Evolutionary conservation across 2,329 filamentous ascomycete genomes (phyloP).

Genomic region (Dissoconium aciculare): DNA sequence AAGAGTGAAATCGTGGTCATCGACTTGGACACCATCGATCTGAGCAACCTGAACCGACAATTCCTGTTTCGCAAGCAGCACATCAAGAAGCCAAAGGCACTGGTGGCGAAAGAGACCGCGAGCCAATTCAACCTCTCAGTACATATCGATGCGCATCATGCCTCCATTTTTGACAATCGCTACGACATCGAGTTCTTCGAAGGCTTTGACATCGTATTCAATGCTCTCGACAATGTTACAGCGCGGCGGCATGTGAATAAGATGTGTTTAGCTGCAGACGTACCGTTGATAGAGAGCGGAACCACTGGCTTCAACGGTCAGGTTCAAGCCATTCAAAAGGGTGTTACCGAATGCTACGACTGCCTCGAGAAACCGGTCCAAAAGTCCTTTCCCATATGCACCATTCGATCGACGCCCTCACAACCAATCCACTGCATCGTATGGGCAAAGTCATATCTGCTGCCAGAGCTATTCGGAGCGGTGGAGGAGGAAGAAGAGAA

Average conservation of each 20-base stretch:
- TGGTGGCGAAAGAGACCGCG: slow-evolving; percentile 87
- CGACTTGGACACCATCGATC: slow-evolving; percentile 93
- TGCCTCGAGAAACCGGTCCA: slow-evolving; percentile 80
- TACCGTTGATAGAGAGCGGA: slow-evolving; percentile 87
- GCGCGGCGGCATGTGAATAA: slow-evolving; percentile 88
- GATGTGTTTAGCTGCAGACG: slow-evolving; percentile 85
- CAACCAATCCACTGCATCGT: slow-evolving; percentile 98
- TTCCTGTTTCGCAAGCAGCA: slow-evolving; percentile 94
- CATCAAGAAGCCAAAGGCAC: slow-evolving; percentile 91
- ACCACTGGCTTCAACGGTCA: slow-evolving; percentile 97
- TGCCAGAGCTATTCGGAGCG: slow-evolving; percentile 85
- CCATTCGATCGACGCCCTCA: slow-evolving; percentile 87
- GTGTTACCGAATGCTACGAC: slow-evolving; percentile 87
- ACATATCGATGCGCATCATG: slow-evolving; percentile 76
- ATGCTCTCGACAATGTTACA: slow-evolving; percentile 90
- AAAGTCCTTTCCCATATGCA: slow-evolving; percentile 91
- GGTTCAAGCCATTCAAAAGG: slow-evolving; percentile 83
- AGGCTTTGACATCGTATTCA: slow-evolving; percentile 76
- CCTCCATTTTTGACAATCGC: slow-evolving; percentile 79
- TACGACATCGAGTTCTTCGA: slow-evolving; percentile 86
- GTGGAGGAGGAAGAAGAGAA: slow-evolving; percentile 61
- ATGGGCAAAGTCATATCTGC: slow-evolving; percentile 92
- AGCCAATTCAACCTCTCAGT: slow-evolving; percentile 78
- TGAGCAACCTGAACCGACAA: slow-evolving; percentile 94
- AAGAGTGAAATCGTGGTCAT: slow-evolving; percentile 68